Percentiles rank a stretch among this genome's conserved stretches.
These are phyloP conservation scores for Berkeleyomyces basicola DNA, from an alignment of 2,329 filamentous ascomycete species.

Conservation along the genomic window DNA sequence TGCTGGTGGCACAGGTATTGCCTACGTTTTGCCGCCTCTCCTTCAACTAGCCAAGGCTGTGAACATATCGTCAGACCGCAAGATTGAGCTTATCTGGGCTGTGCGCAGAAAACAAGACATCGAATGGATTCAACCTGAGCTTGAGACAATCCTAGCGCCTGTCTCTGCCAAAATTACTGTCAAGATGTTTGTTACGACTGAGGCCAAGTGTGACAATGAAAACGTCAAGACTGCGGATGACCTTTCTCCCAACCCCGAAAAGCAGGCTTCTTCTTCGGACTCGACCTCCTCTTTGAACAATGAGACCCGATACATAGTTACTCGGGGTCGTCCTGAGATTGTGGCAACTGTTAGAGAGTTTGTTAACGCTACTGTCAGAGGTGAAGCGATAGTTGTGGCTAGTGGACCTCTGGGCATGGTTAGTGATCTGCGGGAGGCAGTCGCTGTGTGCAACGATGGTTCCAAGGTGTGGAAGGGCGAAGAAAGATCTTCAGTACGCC, in stretches of 20 bases:
- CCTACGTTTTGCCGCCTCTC: slow-evolving; percentile 25
- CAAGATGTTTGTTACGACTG: slow-evolving; percentile 38
- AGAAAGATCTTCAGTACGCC: slow-evolving; percentile 35
- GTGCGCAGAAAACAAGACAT: slow-evolving; percentile 37
- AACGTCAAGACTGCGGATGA: background rate
- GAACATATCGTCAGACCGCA: slow-evolving; percentile 30
- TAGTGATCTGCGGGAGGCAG: slow-evolving; percentile 35
- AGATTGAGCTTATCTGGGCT: slow-evolving; percentile 48
- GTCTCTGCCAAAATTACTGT: slow-evolving; percentile 29
- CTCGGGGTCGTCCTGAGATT: slow-evolving; percentile 27
- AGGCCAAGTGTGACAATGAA: slow-evolving; percentile 16
- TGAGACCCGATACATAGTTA: slow-evolving; percentile 16
- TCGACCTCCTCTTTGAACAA: slow-evolving; percentile 16
- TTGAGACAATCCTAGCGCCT: slow-evolving; percentile 30
- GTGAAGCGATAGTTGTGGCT: slow-evolving; percentile 38
- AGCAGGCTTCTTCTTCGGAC: slow-evolving; percentile 16
- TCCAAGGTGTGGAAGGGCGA: slow-evolving; percentile 40
- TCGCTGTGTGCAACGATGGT: slow-evolving; percentile 37
- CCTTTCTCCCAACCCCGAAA: slow-evolving; percentile 10
- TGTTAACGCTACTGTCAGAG: slow-evolving; percentile 28
- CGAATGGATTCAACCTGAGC: slow-evolving; percentile 41
- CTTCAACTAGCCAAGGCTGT: slow-evolving; percentile 23
- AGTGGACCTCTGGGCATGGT: slow-evolving; percentile 46
- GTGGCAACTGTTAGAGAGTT: slow-evolving; percentile 30
- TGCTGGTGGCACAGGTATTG: slow-evolving; percentile 26